Base-by-base conservation (phyloP, 768 basidiomycete species). In the Neoboletus brunneissimus region DNA sequence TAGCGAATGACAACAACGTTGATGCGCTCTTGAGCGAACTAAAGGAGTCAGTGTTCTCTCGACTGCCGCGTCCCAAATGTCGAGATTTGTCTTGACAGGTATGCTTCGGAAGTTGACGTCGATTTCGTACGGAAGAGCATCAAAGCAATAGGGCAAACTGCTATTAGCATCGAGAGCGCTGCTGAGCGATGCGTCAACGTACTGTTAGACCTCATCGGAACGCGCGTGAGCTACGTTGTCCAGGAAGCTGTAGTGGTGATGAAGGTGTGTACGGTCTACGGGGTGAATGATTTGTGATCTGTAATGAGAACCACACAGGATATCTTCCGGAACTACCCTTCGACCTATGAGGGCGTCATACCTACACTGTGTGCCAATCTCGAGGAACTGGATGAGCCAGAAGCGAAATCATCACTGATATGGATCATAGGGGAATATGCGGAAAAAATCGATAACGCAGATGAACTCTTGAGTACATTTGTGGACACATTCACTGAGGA, bases 351-450 rank as follows among this genome's bases (percentile, higher is more conserved):
- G 73, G 95, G 94, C 20, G 88, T 97, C 67, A 98, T 99, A 61
- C 96, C 95, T 0, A 94, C 89, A 1, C 75, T 99, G 15, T 99
- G 95, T 99, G 95, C 91, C 2, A 96, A 94, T 67, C 85, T 98
- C 15, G 96, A 99, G 57, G 95, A 97, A 65, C 77, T 99, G 32
- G 96, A 98, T 66, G 97, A 99, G 68, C 96, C 96, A 11, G 96
- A 99, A 69, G 96, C 97, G 2, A 98, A 98, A 68, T 92, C 95
- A 1, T 95, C 95, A 3, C 78, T 99, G 49, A 98, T 99, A 69
- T 99, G 97, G 96, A 98, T 99, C 65, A 94, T 98, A 62, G 96
- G 96, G 54, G 94, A 98, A 75, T 97, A 99, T 65, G 94, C 96
- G 4, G 89, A 89, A 72, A 96, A 94, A 76, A 98, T 98, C 61